Conservation (phyloP, 176 grass and related monocot genomes). For the Alloteropsis semialata region DNA sequence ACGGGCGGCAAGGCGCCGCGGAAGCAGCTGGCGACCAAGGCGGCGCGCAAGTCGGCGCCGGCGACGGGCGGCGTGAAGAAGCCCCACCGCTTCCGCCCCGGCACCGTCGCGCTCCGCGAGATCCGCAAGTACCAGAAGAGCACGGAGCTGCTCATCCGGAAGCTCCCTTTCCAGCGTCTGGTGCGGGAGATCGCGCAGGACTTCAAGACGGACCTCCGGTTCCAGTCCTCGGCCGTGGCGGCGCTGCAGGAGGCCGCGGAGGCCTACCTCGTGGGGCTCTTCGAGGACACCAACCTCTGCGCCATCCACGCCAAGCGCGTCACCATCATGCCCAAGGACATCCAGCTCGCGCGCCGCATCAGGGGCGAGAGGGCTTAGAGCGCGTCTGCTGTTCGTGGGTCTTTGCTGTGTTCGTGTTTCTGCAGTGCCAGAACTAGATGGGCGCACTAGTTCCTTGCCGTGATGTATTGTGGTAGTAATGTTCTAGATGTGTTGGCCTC, state of each 20-base stretch:
- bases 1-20: conserved; percentile 66
- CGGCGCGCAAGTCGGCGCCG: conserved; percentile 60
- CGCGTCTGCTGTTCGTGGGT: too few species aligned
- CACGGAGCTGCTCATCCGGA: conserved; percentile 70
- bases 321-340: conserved; percentile 97
- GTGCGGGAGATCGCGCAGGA: conserved; percentile 71
- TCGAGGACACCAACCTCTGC: conserved; percentile 95
- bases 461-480: too few species aligned
- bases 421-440: too few species aligned
- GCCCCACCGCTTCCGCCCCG: conserved; percentile 69
- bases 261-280: conserved; percentile 79
- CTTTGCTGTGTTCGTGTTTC: too few species aligned
- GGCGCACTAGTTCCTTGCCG: too few species aligned
- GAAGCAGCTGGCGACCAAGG: conserved; percentile 69
- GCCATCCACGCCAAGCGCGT: conserved; percentile 91
- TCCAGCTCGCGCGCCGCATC: conserved; percentile 84
- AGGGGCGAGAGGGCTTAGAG: conserved; percentile 92
- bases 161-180: conserved; percentile 66
- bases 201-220: conserved; percentile 74
- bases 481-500: too few species aligned
- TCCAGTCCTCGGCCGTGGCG: conserved; percentile 62
- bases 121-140: conserved; percentile 89
- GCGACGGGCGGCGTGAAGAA: conserved; percentile 73
- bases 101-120: conserved; percentile 67
- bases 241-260: conserved; percentile 84